A percentile compares a stretch with the other conserved stretches of the same genome.
Conservation (phyloP, 148 eudicot genomes). For the Vaccinium vitisidaea region DNA sequence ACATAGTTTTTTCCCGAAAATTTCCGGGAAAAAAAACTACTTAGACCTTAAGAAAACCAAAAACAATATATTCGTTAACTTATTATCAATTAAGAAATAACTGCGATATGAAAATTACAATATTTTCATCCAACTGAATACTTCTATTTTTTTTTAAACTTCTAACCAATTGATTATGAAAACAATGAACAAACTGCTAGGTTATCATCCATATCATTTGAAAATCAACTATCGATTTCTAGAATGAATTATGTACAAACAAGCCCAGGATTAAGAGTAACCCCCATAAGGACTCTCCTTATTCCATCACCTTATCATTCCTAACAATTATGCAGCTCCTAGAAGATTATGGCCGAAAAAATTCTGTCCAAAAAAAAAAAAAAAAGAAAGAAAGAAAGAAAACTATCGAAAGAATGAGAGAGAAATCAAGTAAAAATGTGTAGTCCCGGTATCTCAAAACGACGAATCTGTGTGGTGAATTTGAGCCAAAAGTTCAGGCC, state of each 20-base stretch:
- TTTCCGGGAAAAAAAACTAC: too few species aligned
- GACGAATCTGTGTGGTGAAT: not conserved
- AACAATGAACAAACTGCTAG: too few species aligned
- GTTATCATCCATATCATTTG: not conserved
- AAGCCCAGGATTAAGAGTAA: not conserved
- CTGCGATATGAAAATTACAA: too few species aligned
- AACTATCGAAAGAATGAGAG: conserved; percentile 20
- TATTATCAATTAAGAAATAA: too few species aligned
- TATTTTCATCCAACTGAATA: too few species aligned
- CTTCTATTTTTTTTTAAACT: too few species aligned
- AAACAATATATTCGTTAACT: too few species aligned
- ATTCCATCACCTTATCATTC: conserved; percentile 19
- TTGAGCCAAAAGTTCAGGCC: not conserved
- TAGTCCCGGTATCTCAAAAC: not conserved
- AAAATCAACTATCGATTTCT: not conserved
- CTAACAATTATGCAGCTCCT: conserved; percentile 21
- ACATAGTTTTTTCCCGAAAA: too few species aligned
- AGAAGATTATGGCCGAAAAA: conserved; percentile 13
- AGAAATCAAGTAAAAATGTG: conserved; percentile 16
- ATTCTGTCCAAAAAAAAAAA: not conserved
- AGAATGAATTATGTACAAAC: conserved; percentile 22
- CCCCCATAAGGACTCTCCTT: not conserved
- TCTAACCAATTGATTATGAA: too few species aligned
- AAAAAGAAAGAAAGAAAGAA: not conserved
- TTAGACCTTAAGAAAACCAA: too few species aligned